Percentiles rank a stretch among this genome's conserved stretches.
phyloP scores from a whole-genome alignment of 2,329 filamentous ascomycete genomes.

The Hypocrella siamensis region DNA sequence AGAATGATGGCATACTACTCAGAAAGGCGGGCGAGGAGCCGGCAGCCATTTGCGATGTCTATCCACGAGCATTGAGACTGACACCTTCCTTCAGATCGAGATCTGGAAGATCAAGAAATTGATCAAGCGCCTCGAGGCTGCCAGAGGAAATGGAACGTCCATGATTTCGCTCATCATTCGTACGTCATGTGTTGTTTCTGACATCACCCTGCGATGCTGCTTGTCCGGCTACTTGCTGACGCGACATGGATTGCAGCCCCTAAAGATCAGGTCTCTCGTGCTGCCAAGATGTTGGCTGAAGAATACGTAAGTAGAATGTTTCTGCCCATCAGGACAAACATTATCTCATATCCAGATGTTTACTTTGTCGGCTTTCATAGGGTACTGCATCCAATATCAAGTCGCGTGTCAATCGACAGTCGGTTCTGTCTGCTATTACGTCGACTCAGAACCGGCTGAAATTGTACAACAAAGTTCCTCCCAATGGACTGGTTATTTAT shows the following conservation, averaged over 20 bases:
- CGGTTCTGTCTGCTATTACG: conserved; percentile 93
- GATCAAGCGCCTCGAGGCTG: conserved; percentile 95
- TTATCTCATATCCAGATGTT: not conserved
- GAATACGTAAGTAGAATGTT: conserved; percentile 58
- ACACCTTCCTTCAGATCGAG: conserved; percentile 36
- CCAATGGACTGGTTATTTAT: conserved; percentile 95
- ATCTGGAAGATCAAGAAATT: conserved; percentile 99
- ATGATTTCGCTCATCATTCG: conserved; percentile 99
- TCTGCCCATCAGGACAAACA: not conserved
- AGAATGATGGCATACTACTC: no score
- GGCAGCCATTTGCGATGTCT: no score
- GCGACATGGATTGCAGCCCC: conserved; percentile 43
- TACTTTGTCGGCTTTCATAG: conserved; percentile 26
- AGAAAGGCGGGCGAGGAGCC: no score
- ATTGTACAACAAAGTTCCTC: conserved; percentile 96
- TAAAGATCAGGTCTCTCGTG: conserved; percentile 93
- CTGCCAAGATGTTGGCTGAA: conserved; percentile 99
- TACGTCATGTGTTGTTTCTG: conserved; percentile 38
- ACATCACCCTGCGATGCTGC: not conserved
- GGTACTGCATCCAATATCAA: conserved; percentile 99
- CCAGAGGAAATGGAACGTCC: conserved; percentile 94
- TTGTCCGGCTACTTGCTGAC: conserved; percentile 2
- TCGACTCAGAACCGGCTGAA: conserved; percentile 98
- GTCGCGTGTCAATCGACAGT: conserved; percentile 96
- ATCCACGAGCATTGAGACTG: conserved; percentile 1